phyloP scores from a whole-genome alignment of 2,329 filamentous ascomycete species.

The Canariomyces notabilis region DNA sequence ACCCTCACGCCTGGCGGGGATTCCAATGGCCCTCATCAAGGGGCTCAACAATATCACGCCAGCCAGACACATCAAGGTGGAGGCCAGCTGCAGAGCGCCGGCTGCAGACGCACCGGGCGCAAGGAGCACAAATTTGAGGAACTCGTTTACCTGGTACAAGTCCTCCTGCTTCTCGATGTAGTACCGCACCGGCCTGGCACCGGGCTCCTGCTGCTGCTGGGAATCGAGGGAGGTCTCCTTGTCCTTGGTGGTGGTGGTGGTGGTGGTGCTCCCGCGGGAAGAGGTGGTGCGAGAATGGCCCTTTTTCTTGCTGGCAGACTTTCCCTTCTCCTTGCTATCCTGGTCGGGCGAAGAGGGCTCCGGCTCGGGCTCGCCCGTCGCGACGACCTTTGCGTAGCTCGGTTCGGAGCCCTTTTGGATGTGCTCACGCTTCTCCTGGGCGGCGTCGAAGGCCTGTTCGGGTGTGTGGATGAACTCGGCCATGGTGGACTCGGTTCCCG shows the following conservation, averaged over 20 bases:
- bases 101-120: conserved; percentile 50
- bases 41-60: conserved; percentile 39
- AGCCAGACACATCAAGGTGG: conserved; percentile 59
- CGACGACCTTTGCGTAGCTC: conserved; percentile 18
- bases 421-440: conserved; percentile 9
- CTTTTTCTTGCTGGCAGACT: no score
- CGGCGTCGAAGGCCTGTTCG: conserved; percentile 8
- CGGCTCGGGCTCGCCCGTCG: conserved; percentile 3
- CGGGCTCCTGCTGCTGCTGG: background rate
- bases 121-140: conserved; percentile 65
- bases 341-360: background rate
- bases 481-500: background rate
- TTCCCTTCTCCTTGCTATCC: background rate
- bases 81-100: conserved; percentile 44
- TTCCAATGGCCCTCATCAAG: conserved; percentile 7
- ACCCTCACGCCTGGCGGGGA: background rate
- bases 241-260: conserved; percentile 2
- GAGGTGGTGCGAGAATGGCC: background rate
- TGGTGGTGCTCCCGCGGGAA: conserved; percentile 19
- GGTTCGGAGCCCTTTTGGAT: conserved; percentile 16
- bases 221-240: background rate
- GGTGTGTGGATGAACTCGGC: background rate
- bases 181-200: conserved; percentile 44
- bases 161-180: conserved; percentile 75
- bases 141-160: conserved; percentile 72